Percentiles rank a stretch among this genome's conserved stretches.
These are phyloP conservation scores for Geosmithia morbida DNA, from an alignment of 2,329 filamentous ascomycete genomes.

Conservation along the genomic window DNA sequence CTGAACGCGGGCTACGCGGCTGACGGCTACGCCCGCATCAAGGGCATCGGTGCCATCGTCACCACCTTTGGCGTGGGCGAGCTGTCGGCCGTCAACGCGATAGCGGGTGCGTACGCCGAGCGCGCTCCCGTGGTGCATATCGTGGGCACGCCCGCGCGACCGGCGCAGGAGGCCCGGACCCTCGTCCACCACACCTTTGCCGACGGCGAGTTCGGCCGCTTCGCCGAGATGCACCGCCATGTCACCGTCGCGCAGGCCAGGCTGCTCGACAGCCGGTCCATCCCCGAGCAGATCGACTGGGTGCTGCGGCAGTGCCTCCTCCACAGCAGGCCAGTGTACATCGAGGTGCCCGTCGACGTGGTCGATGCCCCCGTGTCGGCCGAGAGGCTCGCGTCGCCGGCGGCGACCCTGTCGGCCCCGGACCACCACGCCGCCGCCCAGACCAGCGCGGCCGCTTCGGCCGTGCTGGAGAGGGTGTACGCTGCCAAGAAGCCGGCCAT, in stretches of 20 bases:
- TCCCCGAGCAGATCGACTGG: conserved; percentile 33
- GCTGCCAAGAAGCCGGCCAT: conserved; percentile 31
- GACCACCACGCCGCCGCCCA: conserved; percentile 6
- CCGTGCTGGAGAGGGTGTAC: conserved; percentile 1
- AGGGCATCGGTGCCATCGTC: conserved; percentile 28
- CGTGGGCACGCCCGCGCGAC: conserved; percentile 32
- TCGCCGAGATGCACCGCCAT: conserved; percentile 30
- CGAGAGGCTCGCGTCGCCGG: conserved; percentile 10
- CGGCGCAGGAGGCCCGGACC: conserved; percentile 24
- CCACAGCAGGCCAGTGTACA: conserved; percentile 39
- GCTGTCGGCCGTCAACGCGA: conserved; percentile 41
- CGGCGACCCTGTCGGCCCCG: conserved; percentile 3
- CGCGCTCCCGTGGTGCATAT: conserved; percentile 41
- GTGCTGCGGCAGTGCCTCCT: conserved; percentile 32
- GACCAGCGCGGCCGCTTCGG: no score
- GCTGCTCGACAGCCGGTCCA: conserved; percentile 1
- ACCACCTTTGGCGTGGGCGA: conserved; percentile 49
- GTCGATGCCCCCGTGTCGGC: conserved; percentile 20
- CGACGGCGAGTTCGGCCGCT: conserved; percentile 37
- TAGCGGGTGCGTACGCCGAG: conserved; percentile 44
- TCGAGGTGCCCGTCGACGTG: conserved; percentile 39
- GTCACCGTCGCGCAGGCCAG: conserved; percentile 32
- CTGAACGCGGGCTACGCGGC: conserved; percentile 42
- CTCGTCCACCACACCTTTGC: conserved; percentile 39
- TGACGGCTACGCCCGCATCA: conserved; percentile 42